phyloP scores from a whole-genome alignment of 306 rosid species.

The Elaeagnus macrophylla region DNA sequence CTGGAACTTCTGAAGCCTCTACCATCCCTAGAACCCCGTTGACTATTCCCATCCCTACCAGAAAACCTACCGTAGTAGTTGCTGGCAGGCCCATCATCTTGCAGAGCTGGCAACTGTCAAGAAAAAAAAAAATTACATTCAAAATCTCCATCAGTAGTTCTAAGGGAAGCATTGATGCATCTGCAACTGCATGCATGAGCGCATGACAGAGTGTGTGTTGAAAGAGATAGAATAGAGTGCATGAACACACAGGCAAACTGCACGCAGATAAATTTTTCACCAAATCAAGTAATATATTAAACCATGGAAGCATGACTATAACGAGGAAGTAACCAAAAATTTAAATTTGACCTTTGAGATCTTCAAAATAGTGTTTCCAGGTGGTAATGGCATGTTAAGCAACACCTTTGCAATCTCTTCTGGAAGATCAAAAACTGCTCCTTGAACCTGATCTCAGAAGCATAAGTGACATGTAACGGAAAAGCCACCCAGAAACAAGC shows the following conservation, averaged over 20 bases:
- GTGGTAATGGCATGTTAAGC: slow-evolving; percentile 54
- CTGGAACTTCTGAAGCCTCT: slow-evolving; percentile 53
- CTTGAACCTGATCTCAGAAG: slow-evolving; percentile 60
- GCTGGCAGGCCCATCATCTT: slow-evolving; percentile 85
- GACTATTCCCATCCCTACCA: slow-evolving; percentile 44
- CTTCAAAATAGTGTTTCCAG: slow-evolving; percentile 72
- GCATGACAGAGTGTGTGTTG: neutral
- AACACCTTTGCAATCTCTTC: slow-evolving; percentile 89
- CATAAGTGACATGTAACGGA: slow-evolving; percentile 18
- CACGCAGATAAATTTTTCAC: neutral
- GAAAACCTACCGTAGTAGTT: slow-evolving; percentile 82
- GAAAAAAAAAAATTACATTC: slow-evolving; percentile 10
- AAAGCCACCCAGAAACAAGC: slow-evolving; percentile 3
- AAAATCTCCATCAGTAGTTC: slow-evolving; percentile 16
- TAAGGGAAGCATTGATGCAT: too few relatives aligned
- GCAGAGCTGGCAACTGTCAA: slow-evolving; percentile 83
- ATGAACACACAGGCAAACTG: slow-evolving; percentile 3
- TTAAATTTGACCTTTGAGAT: slow-evolving; percentile 54
- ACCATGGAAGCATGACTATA: neutral
- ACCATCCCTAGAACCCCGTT: slow-evolving; percentile 45
- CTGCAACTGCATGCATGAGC: neutral
- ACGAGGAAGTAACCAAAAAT: slow-evolving; percentile 10
- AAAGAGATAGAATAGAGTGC: neutral
- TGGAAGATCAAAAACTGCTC: slow-evolving; percentile 96
- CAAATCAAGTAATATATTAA: neutral